Evolutionary conservation across 768 basidiomycete genomes (phyloP).

Genomic region (Mycena haematopus): DNA sequence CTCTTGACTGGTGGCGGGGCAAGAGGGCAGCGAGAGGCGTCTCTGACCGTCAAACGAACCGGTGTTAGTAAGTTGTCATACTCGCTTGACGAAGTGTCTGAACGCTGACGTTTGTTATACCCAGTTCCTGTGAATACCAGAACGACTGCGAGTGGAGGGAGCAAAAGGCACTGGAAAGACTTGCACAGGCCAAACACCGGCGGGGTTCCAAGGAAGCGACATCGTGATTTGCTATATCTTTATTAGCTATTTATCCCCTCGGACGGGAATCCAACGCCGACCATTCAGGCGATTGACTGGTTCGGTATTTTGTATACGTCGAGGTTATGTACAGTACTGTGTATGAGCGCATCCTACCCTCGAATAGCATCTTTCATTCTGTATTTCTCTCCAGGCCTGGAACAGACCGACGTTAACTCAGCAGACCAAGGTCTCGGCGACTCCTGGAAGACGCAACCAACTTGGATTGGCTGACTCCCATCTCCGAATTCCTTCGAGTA

Average conservation of each 20-base stretch:
- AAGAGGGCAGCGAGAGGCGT: slow-evolving; percentile 75
- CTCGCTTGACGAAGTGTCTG: not conserved
- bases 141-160: slow-evolving; percentile 85
- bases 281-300: too few relatives aligned
- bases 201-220: not conserved
- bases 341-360: too few relatives aligned
- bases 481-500: too few relatives aligned
- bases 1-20: slow-evolving; percentile 82
- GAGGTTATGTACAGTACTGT: too few relatives aligned
- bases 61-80: slow-evolving; percentile 66
- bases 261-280: too few relatives aligned
- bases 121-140: slow-evolving; percentile 75
- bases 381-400: too few relatives aligned
- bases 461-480: too few relatives aligned
- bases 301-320: too few relatives aligned
- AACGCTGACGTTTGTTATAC: not conserved
- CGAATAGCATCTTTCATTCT: too few relatives aligned
- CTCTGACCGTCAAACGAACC: slow-evolving; percentile 55
- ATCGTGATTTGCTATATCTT: not conserved
- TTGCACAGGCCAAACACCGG: slow-evolving; percentile 38
- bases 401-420: too few relatives aligned
- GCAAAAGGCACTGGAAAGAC: slow-evolving; percentile 56
- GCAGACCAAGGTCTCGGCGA: too few relatives aligned
- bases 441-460: too few relatives aligned
- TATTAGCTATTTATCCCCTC: not conserved